phyloP scores from a whole-genome alignment of 164 flowering plant genomes.

The Paratinospora sagittata region DNA sequence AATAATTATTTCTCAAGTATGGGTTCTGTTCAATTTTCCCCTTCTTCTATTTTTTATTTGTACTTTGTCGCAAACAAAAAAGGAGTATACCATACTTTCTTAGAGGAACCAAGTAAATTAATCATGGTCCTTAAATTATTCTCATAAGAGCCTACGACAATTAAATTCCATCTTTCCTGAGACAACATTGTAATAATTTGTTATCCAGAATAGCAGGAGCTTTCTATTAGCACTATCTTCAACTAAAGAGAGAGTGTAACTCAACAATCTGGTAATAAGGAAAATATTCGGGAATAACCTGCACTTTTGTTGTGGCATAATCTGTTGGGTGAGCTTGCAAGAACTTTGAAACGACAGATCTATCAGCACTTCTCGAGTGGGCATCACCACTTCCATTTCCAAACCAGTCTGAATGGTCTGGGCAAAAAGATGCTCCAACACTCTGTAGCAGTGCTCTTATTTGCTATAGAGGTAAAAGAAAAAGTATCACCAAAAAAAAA shows the following conservation, averaged over 20 bases:
- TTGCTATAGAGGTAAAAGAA: constrained; percentile 53
- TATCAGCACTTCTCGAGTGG: constrained; percentile 66
- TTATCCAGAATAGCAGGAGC: too few relatives aligned
- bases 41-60: too few relatives aligned
- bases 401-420: constrained; percentile 73
- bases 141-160: too few relatives aligned
- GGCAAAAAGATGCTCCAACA: constrained; percentile 76
- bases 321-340: constrained; percentile 83
- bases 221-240: neutral
- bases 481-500: too few relatives aligned
- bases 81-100: too few relatives aligned
- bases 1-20: too few relatives aligned
- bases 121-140: too few relatives aligned
- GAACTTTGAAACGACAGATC: constrained; percentile 65
- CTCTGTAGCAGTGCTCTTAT: constrained; percentile 75
- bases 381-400: constrained; percentile 39
- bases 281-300: constrained; percentile 35
- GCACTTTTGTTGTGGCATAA: constrained; percentile 69
- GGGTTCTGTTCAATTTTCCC: too few relatives aligned
- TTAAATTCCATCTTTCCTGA: too few relatives aligned
- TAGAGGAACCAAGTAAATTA: too few relatives aligned
- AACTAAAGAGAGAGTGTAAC: neutral
- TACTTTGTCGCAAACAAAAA: too few relatives aligned
- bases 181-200: too few relatives aligned
- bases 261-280: neutral